Evolutionary conservation across 2,329 filamentous ascomycete species (phyloP).

Genomic region (Neopestalotiopsis sp.): DNA sequence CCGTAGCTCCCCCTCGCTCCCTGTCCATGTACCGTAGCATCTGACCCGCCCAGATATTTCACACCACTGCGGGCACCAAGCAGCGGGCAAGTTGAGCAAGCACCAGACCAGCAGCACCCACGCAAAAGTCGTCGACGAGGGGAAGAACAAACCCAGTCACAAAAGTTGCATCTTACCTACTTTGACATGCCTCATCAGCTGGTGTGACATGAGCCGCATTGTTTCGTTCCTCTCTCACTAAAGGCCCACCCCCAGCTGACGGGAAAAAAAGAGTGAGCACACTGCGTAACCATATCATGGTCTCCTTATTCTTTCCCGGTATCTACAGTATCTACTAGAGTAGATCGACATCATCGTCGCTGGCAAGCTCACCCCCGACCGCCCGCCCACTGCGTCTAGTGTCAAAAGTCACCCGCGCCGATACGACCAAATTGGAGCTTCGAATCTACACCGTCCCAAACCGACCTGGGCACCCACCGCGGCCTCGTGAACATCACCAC

Average conservation of each 20-base stretch:
- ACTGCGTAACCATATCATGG: background rate
- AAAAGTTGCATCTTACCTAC: background rate
- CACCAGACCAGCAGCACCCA: too few species aligned
- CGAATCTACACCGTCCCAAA: constrained; percentile 11
- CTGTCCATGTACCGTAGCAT: background rate
- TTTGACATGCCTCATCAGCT: constrained; percentile 1
- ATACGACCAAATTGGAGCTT: constrained; percentile 12
- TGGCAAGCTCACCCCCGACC: background rate
- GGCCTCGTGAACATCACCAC: constrained; percentile 12
- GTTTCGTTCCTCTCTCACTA: background rate
- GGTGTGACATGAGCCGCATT: background rate
- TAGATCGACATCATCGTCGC: background rate
- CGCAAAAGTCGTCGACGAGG: background rate
- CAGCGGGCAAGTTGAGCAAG: background rate
- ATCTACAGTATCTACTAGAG: background rate
- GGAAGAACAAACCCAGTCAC: background rate
- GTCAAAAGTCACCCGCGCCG: constrained; percentile 2
- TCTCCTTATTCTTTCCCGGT: background rate
- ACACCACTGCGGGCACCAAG: constrained; percentile 5
- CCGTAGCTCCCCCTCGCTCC: background rate
- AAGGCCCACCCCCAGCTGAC: background rate
- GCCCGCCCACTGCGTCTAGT: background rate
- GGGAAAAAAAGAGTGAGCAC: background rate
- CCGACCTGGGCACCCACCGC: background rate
- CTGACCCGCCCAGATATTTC: constrained; percentile 2